Base-by-base conservation (phyloP, 2,329 filamentous ascomycete species). In the Thelonectria olida region DNA sequence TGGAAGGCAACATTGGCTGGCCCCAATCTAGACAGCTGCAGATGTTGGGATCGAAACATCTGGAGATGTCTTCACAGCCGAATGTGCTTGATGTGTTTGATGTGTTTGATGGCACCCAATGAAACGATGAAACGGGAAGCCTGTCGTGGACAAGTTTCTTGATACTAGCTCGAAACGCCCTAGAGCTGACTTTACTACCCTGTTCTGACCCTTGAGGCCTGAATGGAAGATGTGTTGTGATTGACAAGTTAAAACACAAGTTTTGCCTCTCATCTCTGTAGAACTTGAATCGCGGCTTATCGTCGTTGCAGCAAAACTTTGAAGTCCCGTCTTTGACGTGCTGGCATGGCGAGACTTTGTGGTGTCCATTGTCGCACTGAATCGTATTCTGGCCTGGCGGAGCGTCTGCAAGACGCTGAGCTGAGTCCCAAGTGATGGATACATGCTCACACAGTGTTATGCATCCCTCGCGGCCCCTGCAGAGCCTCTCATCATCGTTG, bases 1-100 rank as follows among this genome's bases (percentile, higher is more conserved):
- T 20, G 22, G 17, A 7, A 27, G 28, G 12, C 17, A 13, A 22
- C n/a, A 15, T 27, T n/a, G 27, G 28, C n/a, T 28, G 7, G 2
- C 50, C 49, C 59, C 54, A 62, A 25, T 62, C 49, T 7, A 62
- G 42, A 27, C 54, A 62, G 49, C 36, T 51, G 38, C 49, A 62
- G 12, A 58, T 2, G 12, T 62, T 58, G 3, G 54, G 49, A 53
- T 62, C 54, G 25, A 62, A 62, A n/a, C 36, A 47, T 17, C 5
- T 12, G 2, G 47, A 2, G 5, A 50, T 73, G 71, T 2, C 44
- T 2, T 2, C 4, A n/a, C 2, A n/a, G n/a, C n/a, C n/a, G n/a
- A n/a, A n/a, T n/a, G n/a, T n/a, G n/a, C n/a, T n/a, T n/a, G n/a
- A n/a, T n/a, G n/a, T n/a, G n/a, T n/a, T n/a, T n/a, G n/a, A 6